phyloP scores from a whole-genome alignment of 202 grass and related monocot species.

The Dendrocalamus latiflorus region DNA sequence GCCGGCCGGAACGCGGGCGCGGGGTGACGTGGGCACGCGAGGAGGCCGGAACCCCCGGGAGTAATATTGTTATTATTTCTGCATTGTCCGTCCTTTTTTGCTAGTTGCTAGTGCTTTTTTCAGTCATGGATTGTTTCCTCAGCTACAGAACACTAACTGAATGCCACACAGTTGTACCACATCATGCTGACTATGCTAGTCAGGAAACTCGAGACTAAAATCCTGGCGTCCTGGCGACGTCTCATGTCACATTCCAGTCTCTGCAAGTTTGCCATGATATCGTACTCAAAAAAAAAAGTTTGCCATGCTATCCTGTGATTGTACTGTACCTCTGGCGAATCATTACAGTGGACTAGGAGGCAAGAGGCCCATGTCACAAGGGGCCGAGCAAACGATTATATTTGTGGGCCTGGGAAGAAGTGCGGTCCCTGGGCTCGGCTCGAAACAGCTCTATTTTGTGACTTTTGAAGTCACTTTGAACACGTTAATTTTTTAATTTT shows the following conservation, averaged over 20 bases:
- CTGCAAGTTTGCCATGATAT: neutral
- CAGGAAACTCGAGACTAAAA: neutral
- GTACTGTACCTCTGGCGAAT: neutral
- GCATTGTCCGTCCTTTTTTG: neutral
- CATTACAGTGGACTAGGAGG: neutral
- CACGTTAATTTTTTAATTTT: too few relatives aligned
- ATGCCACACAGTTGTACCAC: neutral
- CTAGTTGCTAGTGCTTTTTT: neutral
- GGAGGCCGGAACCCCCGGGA: too few relatives aligned
- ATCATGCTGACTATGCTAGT: neutral
- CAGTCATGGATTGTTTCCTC: neutral
- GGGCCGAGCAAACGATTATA: too few relatives aligned
- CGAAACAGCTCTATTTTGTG: too few relatives aligned
- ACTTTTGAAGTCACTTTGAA: too few relatives aligned
- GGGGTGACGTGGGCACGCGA: too few relatives aligned
- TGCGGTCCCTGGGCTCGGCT: neutral
- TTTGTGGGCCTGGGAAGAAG: neutral
- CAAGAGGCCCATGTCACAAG: neutral
- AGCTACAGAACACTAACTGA: neutral
- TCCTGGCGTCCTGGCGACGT: neutral
- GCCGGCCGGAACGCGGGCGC: too few relatives aligned
- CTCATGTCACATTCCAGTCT: neutral
- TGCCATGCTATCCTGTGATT: too few relatives aligned
- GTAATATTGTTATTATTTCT: too few relatives aligned
- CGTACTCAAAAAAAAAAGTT: too few relatives aligned